Evolutionary conservation across 2,329 filamentous ascomycete species (phyloP).

Genomic region (Epicoccum sorghinum): DNA sequence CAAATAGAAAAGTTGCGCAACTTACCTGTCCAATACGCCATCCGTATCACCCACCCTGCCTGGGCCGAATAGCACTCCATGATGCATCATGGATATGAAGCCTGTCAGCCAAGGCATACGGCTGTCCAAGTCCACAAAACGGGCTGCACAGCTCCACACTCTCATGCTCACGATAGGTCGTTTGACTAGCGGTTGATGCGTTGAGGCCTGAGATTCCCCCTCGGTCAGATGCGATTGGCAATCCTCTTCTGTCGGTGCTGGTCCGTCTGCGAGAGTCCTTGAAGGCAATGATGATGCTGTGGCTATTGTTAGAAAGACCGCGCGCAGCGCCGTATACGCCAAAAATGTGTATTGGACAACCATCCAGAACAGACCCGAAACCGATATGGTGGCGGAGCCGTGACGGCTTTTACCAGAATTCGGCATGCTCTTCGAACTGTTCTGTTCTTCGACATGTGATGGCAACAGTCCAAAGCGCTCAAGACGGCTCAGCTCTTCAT

Average conservation of each 20-base stretch:
- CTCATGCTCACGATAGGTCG: constrained; percentile 77
- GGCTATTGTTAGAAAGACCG: constrained; percentile 67
- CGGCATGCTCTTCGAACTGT: constrained; percentile 23
- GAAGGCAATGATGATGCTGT: constrained; percentile 71
- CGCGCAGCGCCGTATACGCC: constrained; percentile 68
- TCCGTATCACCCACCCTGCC: constrained; percentile 76
- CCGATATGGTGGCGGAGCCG: constrained; percentile 24
- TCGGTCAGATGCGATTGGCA: constrained; percentile 39
- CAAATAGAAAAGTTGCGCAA: constrained; percentile 41
- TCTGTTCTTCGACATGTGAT: constrained; percentile 36
- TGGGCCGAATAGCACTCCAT: constrained; percentile 74
- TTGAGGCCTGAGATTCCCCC: constrained; percentile 40
- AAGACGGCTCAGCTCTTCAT: constrained; percentile 52
- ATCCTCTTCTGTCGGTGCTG: constrained; percentile 35
- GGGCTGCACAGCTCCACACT: constrained; percentile 75
- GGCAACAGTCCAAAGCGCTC: constrained; percentile 64
- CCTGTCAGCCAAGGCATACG: constrained; percentile 93
- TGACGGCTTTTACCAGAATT: constrained; percentile 25
- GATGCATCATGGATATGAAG: constrained; percentile 75
- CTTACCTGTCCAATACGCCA: constrained; percentile 90
- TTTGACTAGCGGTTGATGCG: constrained; percentile 47
- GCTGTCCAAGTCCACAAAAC: constrained; percentile 72
- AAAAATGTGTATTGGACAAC: constrained; percentile 57
- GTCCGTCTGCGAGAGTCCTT: constrained; percentile 49
- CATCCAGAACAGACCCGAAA: constrained; percentile 58